A percentile compares a stretch with the other conserved stretches of the same genome.
phyloP scores from a whole-genome alignment of 2,329 filamentous ascomycete species.

The Emericellopsis atlantica region DNA sequence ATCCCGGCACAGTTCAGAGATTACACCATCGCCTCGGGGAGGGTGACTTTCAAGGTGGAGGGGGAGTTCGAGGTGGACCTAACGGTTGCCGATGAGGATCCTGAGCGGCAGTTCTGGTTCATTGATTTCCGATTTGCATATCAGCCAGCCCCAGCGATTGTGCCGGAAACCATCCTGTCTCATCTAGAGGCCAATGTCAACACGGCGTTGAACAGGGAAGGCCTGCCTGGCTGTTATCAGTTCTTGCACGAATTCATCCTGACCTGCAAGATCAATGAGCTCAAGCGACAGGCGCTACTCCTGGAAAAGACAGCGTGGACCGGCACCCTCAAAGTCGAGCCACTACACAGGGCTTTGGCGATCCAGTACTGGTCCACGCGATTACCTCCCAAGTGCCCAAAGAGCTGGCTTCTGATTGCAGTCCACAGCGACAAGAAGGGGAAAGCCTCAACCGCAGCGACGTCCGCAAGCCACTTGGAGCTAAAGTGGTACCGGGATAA shows the following conservation, averaged over 20 bases:
- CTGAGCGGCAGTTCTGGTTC: conserved; percentile 79
- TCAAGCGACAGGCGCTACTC: conserved; percentile 63
- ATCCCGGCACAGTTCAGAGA: conserved; percentile 64
- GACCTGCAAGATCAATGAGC: conserved; percentile 78
- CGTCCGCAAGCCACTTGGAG: conserved; percentile 40
- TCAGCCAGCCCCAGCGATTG: conserved; percentile 46
- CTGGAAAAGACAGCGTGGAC: conserved; percentile 64
- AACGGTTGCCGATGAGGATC: conserved; percentile 77
- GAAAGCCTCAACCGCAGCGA: conserved; percentile 15
- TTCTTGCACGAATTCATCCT: conserved; percentile 80
- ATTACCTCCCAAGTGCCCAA: conserved; percentile 37
- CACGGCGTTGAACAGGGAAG: conserved; percentile 52
- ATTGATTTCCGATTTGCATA: conserved; percentile 85
- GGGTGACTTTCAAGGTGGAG: conserved; percentile 74
- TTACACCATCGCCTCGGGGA: conserved; percentile 72
- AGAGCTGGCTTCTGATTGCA: conserved; percentile 87
- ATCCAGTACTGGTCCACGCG: conserved; percentile 83
- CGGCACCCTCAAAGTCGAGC: conserved; percentile 63
- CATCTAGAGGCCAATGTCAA: conserved; percentile 65
- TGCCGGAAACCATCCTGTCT: conserved; percentile 51
- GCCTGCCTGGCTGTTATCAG: conserved; percentile 69
- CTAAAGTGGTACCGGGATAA: conserved; percentile 78
- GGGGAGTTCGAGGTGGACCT: conserved; percentile 90
- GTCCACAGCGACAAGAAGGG: conserved; percentile 52
- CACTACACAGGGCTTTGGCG: conserved; percentile 67